Evolutionary conservation across 805 yeast genomes (phyloP).

Genomic region (Wickerhamomyces tratensis): DNA sequence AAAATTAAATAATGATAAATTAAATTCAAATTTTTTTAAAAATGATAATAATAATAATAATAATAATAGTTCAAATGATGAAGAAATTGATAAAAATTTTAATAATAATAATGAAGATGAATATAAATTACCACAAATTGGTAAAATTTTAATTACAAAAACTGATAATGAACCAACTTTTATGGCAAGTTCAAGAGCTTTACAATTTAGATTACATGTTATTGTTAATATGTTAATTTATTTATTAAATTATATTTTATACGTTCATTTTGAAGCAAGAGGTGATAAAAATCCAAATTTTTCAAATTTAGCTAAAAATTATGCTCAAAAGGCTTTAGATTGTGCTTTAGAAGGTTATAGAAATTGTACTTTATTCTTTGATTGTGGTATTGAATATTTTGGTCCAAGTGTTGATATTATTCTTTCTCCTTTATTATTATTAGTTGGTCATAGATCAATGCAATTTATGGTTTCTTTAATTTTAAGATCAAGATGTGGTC

Average conservation of each 20-base stretch:
- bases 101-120: conserved; percentile 14
- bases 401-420: conserved; percentile 36
- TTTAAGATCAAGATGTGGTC: conserved; percentile 36
- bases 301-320: conserved; percentile 23
- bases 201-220: conserved; percentile 28
- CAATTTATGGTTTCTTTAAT: conserved; percentile 50
- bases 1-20: conserved; percentile 18
- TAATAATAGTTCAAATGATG: conserved; percentile 2
- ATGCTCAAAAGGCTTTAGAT: conserved; percentile 32
- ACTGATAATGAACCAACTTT: conserved; percentile 12
- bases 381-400: conserved; percentile 22
- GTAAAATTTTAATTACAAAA: conserved; percentile 14
- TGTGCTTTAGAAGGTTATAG: conserved; percentile 34
- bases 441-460: conserved; percentile 45
- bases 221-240: conserved; percentile 38
- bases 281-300: conserved; percentile 26
- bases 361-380: conserved; percentile 31
- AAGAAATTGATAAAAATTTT: background rate
- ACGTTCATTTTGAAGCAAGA: conserved; percentile 33
- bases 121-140: conserved; percentile 26
- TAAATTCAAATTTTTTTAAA: conserved; percentile 13
- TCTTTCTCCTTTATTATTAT: conserved; percentile 38
- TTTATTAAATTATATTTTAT: conserved; percentile 38
- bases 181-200: conserved; percentile 26
- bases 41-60: no score